Conservation (phyloP, 2,329 filamentous ascomycete species). For the Xylaria sp. region DNA sequence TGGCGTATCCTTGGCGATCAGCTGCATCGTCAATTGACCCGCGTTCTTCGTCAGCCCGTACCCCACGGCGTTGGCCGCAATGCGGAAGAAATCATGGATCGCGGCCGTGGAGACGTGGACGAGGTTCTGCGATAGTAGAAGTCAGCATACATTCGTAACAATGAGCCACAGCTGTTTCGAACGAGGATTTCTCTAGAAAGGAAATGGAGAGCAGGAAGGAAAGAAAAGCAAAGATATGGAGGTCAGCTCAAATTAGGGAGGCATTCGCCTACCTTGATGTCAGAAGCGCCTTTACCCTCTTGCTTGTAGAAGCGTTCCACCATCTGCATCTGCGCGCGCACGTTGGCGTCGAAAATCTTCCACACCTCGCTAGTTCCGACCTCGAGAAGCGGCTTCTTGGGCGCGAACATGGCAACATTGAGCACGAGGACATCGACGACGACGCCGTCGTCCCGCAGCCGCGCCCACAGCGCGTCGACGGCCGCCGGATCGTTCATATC, state of each 20-base stretch:
- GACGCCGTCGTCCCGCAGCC: conserved; percentile 38
- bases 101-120: conserved; percentile 26
- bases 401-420: conserved; percentile 44
- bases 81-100: conserved; percentile 49
- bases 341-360: conserved; percentile 47
- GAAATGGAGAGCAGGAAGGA: background rate
- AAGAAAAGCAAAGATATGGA: too few relatives aligned
- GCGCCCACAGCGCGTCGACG: conserved; percentile 50
- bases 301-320: conserved; percentile 53
- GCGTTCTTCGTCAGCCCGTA: conserved; percentile 56
- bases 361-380: conserved; percentile 42
- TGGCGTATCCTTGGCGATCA: conserved; percentile 52
- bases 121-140: conserved; percentile 10
- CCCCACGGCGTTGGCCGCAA: conserved; percentile 46
- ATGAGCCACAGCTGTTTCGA: background rate
- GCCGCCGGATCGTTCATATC: conserved; percentile 44
- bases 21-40: conserved; percentile 52
- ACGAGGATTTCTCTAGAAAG: background rate
- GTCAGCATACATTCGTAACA: background rate
- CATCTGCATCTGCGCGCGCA: conserved; percentile 49
- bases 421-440: conserved; percentile 52
- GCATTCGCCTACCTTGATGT: conserved; percentile 32
- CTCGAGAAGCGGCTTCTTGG: conserved; percentile 42
- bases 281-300: conserved; percentile 34
- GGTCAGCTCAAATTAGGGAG: too few relatives aligned